Percentiles rank a stretch among this genome's conserved stretches.
Evolutionary conservation across 192 early-diverging fungal genomes (phyloP).

Genomic region (Pilobolus umbonatus): DNA sequence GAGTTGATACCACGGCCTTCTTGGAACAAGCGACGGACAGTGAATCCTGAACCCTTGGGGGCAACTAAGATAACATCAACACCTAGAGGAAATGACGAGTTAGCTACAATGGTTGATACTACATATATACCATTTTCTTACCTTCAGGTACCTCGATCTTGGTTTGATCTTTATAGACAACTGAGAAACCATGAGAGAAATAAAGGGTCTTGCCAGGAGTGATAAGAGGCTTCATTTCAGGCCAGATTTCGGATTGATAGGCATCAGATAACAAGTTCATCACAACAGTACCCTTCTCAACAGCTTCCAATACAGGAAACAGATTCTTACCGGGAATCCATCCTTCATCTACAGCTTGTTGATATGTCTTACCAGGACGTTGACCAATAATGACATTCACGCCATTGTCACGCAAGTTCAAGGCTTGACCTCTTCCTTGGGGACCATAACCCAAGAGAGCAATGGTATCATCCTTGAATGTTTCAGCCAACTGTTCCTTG

Average conservation of each 20-base stretch:
- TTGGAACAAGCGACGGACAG: slow-evolving; percentile 92
- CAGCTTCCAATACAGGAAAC: slow-evolving; percentile 85
- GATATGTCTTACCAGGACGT: slow-evolving; percentile 82
- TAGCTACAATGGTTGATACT: background rate
- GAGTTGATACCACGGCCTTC: slow-evolving; percentile 97
- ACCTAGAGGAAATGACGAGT: background rate
- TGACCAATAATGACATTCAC: slow-evolving; percentile 91
- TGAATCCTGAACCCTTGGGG: slow-evolving; percentile 92
- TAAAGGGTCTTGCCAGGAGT: slow-evolving; percentile 95
- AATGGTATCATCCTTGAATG: slow-evolving; percentile 87
- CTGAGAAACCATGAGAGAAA: slow-evolving; percentile 93
- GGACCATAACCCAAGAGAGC: slow-evolving; percentile 94
- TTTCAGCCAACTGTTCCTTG: slow-evolving; percentile 78
- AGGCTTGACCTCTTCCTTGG: slow-evolving; percentile 87
- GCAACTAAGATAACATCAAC: slow-evolving; percentile 93
- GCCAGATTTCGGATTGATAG: slow-evolving; percentile 87
- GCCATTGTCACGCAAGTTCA: slow-evolving; percentile 93
- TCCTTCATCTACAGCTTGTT: slow-evolving; percentile 86
- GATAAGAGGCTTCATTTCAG: slow-evolving; percentile 74
- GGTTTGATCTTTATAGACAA: slow-evolving; percentile 89
- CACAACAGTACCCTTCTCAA: slow-evolving; percentile 82
- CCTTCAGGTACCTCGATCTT: slow-evolving; percentile 74
- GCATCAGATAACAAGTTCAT: slow-evolving; percentile 94
- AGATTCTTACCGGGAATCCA: slow-evolving; percentile 95
- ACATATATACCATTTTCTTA: background rate